Conservation (phyloP, 805 yeast genomes). For the Sungouiella thailandica region DNA sequence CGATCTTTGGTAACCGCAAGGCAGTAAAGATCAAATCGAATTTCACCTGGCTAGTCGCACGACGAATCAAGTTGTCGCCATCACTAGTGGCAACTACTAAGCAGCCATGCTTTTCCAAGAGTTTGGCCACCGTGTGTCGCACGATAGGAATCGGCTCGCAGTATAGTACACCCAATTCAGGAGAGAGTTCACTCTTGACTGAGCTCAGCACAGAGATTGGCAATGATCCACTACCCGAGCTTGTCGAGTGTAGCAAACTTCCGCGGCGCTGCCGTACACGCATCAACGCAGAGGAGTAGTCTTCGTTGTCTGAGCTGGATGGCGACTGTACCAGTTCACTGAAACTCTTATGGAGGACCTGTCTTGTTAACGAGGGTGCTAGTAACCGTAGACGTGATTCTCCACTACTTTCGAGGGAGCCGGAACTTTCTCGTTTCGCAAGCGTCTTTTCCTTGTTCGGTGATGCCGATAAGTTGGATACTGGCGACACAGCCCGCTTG, state of each 20-base stretch:
- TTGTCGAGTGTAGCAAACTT: too few species aligned
- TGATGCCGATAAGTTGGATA: constrained; percentile 20
- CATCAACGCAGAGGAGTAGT: constrained; percentile 44
- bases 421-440: constrained; percentile 3
- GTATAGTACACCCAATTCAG: constrained; percentile 60
- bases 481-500: constrained; percentile 46
- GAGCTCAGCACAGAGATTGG: constrained; percentile 5
- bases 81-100: constrained; percentile 70
- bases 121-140: constrained; percentile 58
- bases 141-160: constrained; percentile 88
- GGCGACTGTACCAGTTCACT: constrained; percentile 35
- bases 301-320: constrained; percentile 68
- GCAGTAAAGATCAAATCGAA: constrained; percentile 84
- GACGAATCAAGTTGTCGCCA: constrained; percentile 77
- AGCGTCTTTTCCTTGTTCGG: constrained; percentile 19
- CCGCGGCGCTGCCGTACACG: constrained; percentile 48
- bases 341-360: constrained; percentile 16
- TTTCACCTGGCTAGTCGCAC: constrained; percentile 77
- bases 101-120: constrained; percentile 69
- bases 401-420: background rate
- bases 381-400: constrained; percentile 8
- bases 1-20: constrained; percentile 58
- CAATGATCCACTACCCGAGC: constrained; percentile 6
- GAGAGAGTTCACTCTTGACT: background rate
- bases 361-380: constrained; percentile 24